Base-by-base conservation (phyloP, 192 early-diverging fungal genomes). In the Backusella luteola region DNA sequence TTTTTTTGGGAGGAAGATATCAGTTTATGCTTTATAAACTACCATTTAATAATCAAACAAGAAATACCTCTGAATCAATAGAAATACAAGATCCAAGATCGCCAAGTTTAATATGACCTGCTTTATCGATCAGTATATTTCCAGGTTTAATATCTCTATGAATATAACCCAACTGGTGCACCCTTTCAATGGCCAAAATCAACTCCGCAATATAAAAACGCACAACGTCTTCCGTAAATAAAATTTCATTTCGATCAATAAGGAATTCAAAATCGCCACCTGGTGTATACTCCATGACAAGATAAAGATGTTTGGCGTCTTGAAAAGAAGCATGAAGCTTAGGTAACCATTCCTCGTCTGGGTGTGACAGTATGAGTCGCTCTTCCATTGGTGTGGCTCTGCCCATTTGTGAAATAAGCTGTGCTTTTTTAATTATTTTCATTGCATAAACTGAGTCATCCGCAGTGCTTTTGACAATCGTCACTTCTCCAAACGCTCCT, bases 201-300 rank as follows among this genome's bases (percentile, higher is more conserved):
- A 95, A 95, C 84, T 98, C 96, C 9, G 93, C 94, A 42, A 95
- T 83, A 78, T 98, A 98, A 76, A 96, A 97, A 67, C 89, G 87
- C 19, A 94, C 94, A 76, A 92, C 88, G 1, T 87, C 84, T 80
- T 97, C 91, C 63, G 90, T 86, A 23, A 97, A 81, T 19, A 90
- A 78, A 79, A 88, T 81, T 81, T 96, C 90, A 82, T 94, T 89
- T 82, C 96, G 89, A 84, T 98, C 94, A 35, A 99, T 87, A 84
- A 98, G 85, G 76, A 92, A 95, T 82, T 97, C 92, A 79, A 99
- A 83, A 76, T 99, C 97, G 35, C 98, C 98, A 63, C 98, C 98
- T 5, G 95, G 92, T 56, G 94, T 87, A 87, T 96, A 99, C 81
- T 98, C 97, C 96, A 99, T 98, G 34, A 98, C 94, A 38, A 99